phyloP scores from a whole-genome alignment of 352 stramenopile species.

The Hyaloperonospora arabidopsidis region DNA sequence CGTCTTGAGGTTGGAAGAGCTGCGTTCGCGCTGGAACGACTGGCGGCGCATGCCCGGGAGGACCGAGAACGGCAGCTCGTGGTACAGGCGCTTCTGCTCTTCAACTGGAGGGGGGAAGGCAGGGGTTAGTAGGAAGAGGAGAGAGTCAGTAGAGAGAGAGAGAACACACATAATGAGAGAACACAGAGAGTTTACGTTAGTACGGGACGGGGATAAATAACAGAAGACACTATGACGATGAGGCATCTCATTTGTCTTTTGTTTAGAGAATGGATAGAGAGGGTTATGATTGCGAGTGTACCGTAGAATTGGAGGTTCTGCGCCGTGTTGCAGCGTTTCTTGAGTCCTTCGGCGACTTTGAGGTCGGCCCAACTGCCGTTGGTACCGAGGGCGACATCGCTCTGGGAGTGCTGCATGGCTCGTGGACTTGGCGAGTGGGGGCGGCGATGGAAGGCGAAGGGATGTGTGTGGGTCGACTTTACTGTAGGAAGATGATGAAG shows the following conservation, averaged over 20 bases:
- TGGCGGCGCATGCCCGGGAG: slow-evolving; percentile 62
- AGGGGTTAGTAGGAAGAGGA: too few relatives aligned
- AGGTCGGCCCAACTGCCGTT: slow-evolving; percentile 61
- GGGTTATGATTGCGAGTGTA: slow-evolving; percentile 11
- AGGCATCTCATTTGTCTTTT: too few relatives aligned
- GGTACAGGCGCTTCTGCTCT: slow-evolving; percentile 65
- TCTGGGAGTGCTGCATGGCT: slow-evolving; percentile 64
- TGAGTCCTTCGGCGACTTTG: slow-evolving; percentile 58
- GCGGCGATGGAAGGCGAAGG: too few relatives aligned
- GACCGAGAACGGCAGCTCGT: slow-evolving; percentile 66
- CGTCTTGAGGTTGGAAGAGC: slow-evolving; percentile 59
- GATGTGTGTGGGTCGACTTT: too few relatives aligned
- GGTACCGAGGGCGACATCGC: slow-evolving; percentile 54
- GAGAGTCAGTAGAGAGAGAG: not conserved
- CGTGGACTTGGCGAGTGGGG: too few relatives aligned
- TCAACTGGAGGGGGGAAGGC: slow-evolving; percentile 23
- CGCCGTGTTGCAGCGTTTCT: slow-evolving; percentile 71
- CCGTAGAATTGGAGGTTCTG: slow-evolving; percentile 77
- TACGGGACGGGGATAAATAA: not conserved
- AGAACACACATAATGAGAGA: not conserved
- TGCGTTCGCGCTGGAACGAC: slow-evolving; percentile 65
- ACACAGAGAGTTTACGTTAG: slow-evolving; percentile 2
- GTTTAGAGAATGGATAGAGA: too few relatives aligned
- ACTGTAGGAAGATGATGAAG: too few relatives aligned
- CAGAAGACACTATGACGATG: not conserved